Percentiles rank a stretch among this genome's conserved stretches.
Conservation (phyloP, 106 monocot species). For the Dioscorea alata region DNA sequence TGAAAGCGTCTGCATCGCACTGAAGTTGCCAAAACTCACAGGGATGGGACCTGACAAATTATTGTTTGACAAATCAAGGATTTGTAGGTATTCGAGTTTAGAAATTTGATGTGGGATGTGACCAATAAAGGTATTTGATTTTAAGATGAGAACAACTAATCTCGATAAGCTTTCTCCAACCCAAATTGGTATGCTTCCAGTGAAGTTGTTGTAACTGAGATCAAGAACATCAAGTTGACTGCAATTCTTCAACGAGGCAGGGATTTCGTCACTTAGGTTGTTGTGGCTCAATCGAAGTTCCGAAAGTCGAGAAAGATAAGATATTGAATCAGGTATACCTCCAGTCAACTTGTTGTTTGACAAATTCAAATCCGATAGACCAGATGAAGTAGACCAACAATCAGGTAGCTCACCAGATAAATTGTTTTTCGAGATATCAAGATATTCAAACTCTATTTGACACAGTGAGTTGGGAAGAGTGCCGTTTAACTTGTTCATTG, state of each 20-base stretch:
- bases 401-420: neutral
- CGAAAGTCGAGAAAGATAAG: neutral
- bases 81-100: neutral
- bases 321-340: neutral
- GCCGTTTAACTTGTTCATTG: neutral
- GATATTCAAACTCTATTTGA: neutral
- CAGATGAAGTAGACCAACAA: neutral
- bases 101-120: slow-evolving; percentile 13
- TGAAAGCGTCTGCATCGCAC: neutral
- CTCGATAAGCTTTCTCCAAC: slow-evolving; percentile 4
- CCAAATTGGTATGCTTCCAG: slow-evolving; percentile 23
- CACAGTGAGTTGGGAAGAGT: neutral
- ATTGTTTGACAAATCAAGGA: slow-evolving; percentile 24
- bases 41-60: slow-evolving; percentile 16
- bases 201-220: slow-evolving; percentile 25
- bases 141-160: slow-evolving; percentile 7
- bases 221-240: slow-evolving; percentile 4
- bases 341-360: neutral
- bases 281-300: slow-evolving; percentile 9
- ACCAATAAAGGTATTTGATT: slow-evolving; percentile 21
- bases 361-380: neutral
- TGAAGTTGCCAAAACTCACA: slow-evolving; percentile 1
- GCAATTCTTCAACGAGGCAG: neutral
- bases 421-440: neutral
- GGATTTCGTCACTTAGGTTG: neutral